Evolutionary conservation across 768 basidiomycete species (phyloP), one percentile per base, ranked within the genome.

Genomic region (Leucocoprinus leucothites): DNA sequence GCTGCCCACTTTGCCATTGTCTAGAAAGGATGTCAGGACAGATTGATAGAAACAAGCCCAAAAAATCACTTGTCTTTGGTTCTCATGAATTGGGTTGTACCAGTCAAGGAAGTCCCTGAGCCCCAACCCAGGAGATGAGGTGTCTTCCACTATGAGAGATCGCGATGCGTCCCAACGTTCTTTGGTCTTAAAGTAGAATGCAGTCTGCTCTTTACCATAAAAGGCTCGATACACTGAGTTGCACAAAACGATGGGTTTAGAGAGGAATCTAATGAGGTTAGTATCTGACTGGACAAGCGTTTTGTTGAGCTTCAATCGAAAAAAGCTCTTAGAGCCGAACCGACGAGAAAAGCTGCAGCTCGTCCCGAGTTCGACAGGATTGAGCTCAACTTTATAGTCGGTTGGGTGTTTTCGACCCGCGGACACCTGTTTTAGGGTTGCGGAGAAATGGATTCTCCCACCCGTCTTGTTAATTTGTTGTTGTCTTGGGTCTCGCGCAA

Each of bases 1-100:
- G 85, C 75, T 11, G 78, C 72, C 79, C 82, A 88, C 66, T 89
- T 88, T 1, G 80, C 72, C 69, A 86, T 77, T 9, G 75, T 72
- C 86, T 87, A 50, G 9, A 45, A 41, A 11, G 9, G 7, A 28
- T 16, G 41, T 46, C 44, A 52, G 14, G 16, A 11, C 14, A 40
- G 35, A 9, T n/a, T 54, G 24, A 25, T 40, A 47, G 26, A 48
- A 35, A 9, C 28, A 41, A 13, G 41, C 26, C 9, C 7, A 9
- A 8, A 8, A 1, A 41, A 18, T 25, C 48, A 83, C 86, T 73
- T 89, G 86, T 0, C 72, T 58, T 0, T 56, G 51, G 53, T 87
- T 87, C 7, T 57, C 21, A 1, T 65, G 19, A 5, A 83, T 60
- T 0, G 79, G 74, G 59, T 87, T 89, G 57, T 82, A 79, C 74